phyloP scores from a whole-genome alignment of 2,329 filamentous ascomycete species.

The Hypoxylon sp. region DNA sequence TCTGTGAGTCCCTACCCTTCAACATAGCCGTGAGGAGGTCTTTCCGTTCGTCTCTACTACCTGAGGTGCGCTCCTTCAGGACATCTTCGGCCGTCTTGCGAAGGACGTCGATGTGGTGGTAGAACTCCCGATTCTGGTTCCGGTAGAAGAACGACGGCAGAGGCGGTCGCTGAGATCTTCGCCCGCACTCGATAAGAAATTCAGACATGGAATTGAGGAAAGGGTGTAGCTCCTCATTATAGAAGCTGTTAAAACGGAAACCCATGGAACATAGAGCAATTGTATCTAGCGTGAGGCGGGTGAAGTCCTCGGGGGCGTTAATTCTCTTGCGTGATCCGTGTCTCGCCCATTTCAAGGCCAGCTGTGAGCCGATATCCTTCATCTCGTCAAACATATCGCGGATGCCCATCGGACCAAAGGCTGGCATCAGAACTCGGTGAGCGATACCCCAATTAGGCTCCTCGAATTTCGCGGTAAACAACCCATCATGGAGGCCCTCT shows the following conservation, averaged over 20 bases:
- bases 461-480: conserved; percentile 43
- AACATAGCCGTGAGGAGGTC: conserved; percentile 67
- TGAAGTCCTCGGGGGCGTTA: conserved; percentile 68
- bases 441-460: conserved; percentile 65
- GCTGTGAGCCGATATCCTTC: conserved; percentile 64
- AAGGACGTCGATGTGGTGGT: conserved; percentile 55
- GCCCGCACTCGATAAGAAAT: conserved; percentile 59
- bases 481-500: conserved; percentile 57
- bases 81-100: conserved; percentile 58
- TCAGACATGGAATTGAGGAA: conserved; percentile 66
- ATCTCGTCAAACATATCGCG: conserved; percentile 66
- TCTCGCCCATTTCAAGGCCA: conserved; percentile 67
- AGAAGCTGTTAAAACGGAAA: conserved; percentile 70
- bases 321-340: conserved; percentile 59
- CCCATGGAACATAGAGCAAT: conserved; percentile 68
- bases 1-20: conserved; percentile 62
- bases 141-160: conserved; percentile 44
- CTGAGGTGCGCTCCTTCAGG: conserved; percentile 55
- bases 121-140: conserved; percentile 46
- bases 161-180: conserved; percentile 48
- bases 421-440: conserved; percentile 64
- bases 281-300: conserved; percentile 70
- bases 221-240: conserved; percentile 67
- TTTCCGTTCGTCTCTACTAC: conserved; percentile 44
- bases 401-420: conserved; percentile 65